These are phyloP conservation scores for Sicyos baderoa DNA, from an alignment of 306 rosid species.

Conservation along the genomic window DNA sequence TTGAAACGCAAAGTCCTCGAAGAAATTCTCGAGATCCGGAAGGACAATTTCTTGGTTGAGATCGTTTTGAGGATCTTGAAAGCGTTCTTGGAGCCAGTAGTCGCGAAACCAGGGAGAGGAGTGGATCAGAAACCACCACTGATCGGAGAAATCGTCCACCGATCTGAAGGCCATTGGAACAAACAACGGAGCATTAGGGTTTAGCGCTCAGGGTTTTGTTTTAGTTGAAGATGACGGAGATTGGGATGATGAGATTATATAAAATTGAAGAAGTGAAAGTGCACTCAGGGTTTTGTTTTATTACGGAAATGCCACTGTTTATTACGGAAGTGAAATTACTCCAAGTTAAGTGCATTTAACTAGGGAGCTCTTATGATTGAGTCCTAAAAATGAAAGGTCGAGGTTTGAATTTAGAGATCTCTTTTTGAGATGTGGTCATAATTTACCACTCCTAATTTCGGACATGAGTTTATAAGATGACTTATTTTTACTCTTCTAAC, in stretches of 20 bases:
- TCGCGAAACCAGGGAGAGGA: slow-evolving; percentile 82
- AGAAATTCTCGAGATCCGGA: slow-evolving; percentile 26
- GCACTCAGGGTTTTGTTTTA: neutral
- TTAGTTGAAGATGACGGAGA: neutral
- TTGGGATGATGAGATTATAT: slow-evolving; percentile 6
- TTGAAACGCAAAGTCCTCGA: slow-evolving; percentile 18
- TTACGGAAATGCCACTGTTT: slow-evolving; percentile 19
- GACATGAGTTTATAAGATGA: neutral
- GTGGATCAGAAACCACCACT: slow-evolving; percentile 74
- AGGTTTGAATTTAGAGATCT: too few relatives aligned
- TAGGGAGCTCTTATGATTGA: too few relatives aligned
- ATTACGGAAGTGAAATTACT: too few relatives aligned
- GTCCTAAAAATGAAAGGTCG: too few relatives aligned
- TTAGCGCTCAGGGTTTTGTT: slow-evolving; percentile 34
- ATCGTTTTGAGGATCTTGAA: slow-evolving; percentile 56
- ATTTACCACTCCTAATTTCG: too few relatives aligned
- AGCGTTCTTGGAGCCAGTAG: slow-evolving; percentile 83
- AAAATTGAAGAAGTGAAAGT: neutral
- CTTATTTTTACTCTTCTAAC: neutral
- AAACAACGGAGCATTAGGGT: slow-evolving; percentile 85
- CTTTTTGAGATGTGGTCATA: too few relatives aligned
- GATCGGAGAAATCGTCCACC: slow-evolving; percentile 86
- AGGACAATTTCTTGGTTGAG: slow-evolving; percentile 23
- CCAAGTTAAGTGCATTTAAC: neutral
- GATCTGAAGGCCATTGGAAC: slow-evolving; percentile 61